Percentiles rank a stretch among this genome's conserved stretches.
Evolutionary conservation across 2,329 filamentous ascomycete genomes (phyloP).

Genomic region (Zasmidium citrigriseum): DNA sequence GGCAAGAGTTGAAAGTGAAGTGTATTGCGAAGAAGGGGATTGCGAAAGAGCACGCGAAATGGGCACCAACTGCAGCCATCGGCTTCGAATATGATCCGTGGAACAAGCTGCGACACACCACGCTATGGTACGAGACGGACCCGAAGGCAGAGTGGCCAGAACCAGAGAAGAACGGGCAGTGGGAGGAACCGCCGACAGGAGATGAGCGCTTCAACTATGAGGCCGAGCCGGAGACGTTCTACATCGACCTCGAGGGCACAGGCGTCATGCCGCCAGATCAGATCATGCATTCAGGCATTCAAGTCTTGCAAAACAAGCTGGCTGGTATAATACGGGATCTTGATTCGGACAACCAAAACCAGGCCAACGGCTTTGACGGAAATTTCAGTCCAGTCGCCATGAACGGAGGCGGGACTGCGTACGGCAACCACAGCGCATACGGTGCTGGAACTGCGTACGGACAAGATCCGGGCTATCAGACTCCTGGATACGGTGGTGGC

Average conservation of each 20-base stretch:
- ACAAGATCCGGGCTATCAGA: slow-evolving; percentile 60
- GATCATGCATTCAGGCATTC: slow-evolving; percentile 86
- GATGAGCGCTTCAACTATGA: slow-evolving; percentile 91
- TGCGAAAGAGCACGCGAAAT: slow-evolving; percentile 98
- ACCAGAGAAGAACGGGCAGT: slow-evolving; percentile 62
- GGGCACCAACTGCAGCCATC: slow-evolving; percentile 88
- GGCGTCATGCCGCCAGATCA: slow-evolving; percentile 86
- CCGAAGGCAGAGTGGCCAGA: slow-evolving; percentile 35
- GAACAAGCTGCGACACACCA: slow-evolving; percentile 89
- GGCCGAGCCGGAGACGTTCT: slow-evolving; percentile 76
- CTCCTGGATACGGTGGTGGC: slow-evolving; percentile 59
- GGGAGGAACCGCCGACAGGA: slow-evolving; percentile 77
- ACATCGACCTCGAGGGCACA: slow-evolving; percentile 88
- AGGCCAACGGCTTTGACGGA: slow-evolving; percentile 58
- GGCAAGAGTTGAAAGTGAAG: slow-evolving; percentile 84
- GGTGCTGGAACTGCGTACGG: slow-evolving; percentile 39
- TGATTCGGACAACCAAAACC: slow-evolving; percentile 51
- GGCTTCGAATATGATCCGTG: slow-evolving; percentile 98
- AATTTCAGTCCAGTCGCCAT: slow-evolving; percentile 62
- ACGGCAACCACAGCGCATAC: slow-evolving; percentile 66
- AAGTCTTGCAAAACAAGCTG: slow-evolving; percentile 85
- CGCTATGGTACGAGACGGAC: slow-evolving; percentile 92
- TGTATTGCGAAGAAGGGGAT: slow-evolving; percentile 98
- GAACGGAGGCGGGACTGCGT: slow-evolving; percentile 65
- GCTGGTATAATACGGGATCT: slow-evolving; percentile 72